Base-by-base conservation (phyloP, 495 filamentous ascomycete species). In the Bacidia gigantensis region DNA sequence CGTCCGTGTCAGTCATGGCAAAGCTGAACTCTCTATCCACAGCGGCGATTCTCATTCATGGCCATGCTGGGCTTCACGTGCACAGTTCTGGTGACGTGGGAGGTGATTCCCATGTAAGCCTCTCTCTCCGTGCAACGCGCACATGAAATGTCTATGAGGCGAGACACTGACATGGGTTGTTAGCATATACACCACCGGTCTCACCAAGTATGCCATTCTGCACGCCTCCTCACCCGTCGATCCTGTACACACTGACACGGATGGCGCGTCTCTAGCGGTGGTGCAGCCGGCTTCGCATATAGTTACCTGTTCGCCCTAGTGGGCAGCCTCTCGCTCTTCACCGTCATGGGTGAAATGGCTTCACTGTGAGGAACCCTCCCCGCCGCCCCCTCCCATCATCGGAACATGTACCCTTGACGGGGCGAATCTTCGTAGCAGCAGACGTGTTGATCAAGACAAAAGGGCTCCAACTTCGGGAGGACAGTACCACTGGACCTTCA, bases 41-140 rank as follows among this genome's bases (percentile, higher is more conserved):
- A 69, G 70, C 69, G 75, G n/a, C 74, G 67, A 46, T 76, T 75
- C 48, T 66, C 67, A 0, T 63, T 73, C 48, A 58, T 76, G 42
- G 69, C 71, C 3, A 75, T 75, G 49, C 51, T 76, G 23, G 73
- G 70, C 0, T 77, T 78, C 44, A 69, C 66, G 35, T 73, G 69
- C 43, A 74, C 72, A 0, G 67, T 77, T 49, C 62, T 77, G 39
- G 64, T 67, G 14, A 77, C 72, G 11, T 76, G 73, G 73, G 73
- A 77, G 50, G 53, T 26, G 10, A 44, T 49, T 17, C 49, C 41
- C 7, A 49, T 56, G 52, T 52, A 42, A 48, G 53, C 40, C 46
- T 23, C 38, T 29, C 22, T 0, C 26, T 44, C 12, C 21, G 0
- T 21, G n/a, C 25, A 26, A 22, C 9, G 32, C 20, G 35, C 39